phyloP scores from a whole-genome alignment of 164 flowering plant genomes.

The Nymphaea thermarum region DNA sequence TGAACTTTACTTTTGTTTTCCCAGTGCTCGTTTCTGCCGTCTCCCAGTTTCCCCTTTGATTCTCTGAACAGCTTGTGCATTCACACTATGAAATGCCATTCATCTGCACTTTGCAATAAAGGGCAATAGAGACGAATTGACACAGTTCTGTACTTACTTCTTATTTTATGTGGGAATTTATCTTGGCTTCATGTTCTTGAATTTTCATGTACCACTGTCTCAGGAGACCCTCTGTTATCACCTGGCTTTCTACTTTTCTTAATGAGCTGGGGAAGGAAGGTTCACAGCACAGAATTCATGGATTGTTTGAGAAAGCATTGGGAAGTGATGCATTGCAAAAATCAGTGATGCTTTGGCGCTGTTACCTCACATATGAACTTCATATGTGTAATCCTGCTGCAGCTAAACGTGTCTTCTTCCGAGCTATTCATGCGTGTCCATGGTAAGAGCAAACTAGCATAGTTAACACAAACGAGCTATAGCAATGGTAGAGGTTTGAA shows the following conservation, averaged over 20 bases:
- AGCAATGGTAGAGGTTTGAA: too few species aligned
- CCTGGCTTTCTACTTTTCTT: constrained; percentile 54
- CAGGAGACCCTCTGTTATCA: constrained; percentile 76
- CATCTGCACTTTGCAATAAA: too few species aligned
- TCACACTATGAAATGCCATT: too few species aligned
- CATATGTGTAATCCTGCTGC: constrained; percentile 42
- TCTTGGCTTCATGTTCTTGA: too few species aligned
- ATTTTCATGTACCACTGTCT: too few species aligned
- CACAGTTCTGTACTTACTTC: too few species aligned
- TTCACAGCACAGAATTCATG: constrained; percentile 65
- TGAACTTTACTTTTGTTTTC: too few species aligned
- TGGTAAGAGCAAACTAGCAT: constrained; percentile 42
- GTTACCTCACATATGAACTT: constrained; percentile 61
- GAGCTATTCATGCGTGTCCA: constrained; percentile 95
- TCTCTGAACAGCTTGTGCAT: too few species aligned
- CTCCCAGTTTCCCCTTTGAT: too few species aligned
- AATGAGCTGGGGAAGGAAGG: constrained; percentile 56
- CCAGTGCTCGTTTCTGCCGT: too few species aligned
- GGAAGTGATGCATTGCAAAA: constrained; percentile 37
- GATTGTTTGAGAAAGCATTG: constrained; percentile 78
- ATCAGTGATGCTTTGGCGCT: constrained; percentile 77
- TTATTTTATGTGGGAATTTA: too few species aligned
- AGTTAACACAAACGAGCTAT: not conserved
- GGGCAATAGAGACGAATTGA: too few species aligned
- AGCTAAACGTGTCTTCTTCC: constrained; percentile 66